Percentiles rank a stretch among this genome's conserved stretches.
Conservation (phyloP, 140 eudicot genomes). For the Oenanthe javanica region DNA sequence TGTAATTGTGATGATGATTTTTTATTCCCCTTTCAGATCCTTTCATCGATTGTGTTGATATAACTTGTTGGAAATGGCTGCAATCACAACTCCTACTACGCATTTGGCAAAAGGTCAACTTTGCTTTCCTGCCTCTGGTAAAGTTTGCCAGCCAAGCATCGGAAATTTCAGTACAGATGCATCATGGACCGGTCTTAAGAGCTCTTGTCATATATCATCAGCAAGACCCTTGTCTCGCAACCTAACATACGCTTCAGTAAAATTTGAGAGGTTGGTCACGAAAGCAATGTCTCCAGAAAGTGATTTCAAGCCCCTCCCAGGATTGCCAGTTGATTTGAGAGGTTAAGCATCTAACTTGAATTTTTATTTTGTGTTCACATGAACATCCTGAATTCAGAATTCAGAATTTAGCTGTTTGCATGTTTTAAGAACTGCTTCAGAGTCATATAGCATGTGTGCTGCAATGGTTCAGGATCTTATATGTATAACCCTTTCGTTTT, state of each 20-base stretch:
- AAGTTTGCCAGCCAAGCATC: slow-evolving; percentile 35
- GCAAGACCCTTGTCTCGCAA: slow-evolving; percentile 26
- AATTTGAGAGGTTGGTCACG: slow-evolving; percentile 25
- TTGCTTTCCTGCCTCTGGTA: slow-evolving; percentile 25
- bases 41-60: slow-evolving; percentile 1
- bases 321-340: slow-evolving; percentile 70
- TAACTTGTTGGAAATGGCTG: slow-evolving; percentile 36
- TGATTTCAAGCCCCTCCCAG: slow-evolving; percentile 45
- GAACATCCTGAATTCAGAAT: neutral
- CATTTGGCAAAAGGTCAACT: slow-evolving; percentile 33
- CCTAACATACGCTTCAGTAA: slow-evolving; percentile 19
- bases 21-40: slow-evolving; percentile 7
- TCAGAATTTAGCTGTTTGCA: neutral
- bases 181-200: slow-evolving; percentile 32
- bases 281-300: slow-evolving; percentile 52
- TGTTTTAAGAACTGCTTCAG: neutral
- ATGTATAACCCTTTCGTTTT: neutral
- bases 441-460: neutral
- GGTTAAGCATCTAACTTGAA: slow-evolving; percentile 29
- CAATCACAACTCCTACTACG: slow-evolving; percentile 35
- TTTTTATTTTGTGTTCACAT: neutral
- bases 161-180: slow-evolving; percentile 27
- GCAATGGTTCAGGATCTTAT: neutral
- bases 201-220: slow-evolving; percentile 41
- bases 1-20: neutral